These are phyloP conservation scores for Phoma sp. DNA, from an alignment of 2,329 filamentous ascomycete genomes.

Conservation along the genomic window DNA sequence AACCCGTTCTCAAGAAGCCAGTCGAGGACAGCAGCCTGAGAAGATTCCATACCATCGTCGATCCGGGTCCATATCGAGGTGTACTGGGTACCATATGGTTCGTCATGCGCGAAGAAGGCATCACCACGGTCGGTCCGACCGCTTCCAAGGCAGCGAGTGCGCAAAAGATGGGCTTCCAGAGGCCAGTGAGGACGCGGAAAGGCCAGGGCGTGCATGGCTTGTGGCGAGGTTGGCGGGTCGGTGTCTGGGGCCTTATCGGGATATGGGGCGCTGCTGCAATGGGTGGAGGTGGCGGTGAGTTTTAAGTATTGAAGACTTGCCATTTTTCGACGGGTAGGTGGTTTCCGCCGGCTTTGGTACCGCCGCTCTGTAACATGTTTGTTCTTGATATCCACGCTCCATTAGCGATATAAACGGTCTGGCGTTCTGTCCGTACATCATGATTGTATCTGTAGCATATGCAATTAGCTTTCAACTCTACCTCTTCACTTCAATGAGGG, in stretches of 20 bases:
- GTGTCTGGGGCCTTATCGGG: constrained; percentile 77
- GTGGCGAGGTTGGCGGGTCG: constrained; percentile 77
- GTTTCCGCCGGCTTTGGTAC: neutral
- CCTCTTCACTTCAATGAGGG: too few relatives aligned
- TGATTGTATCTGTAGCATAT: neutral
- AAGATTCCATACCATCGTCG: constrained; percentile 73
- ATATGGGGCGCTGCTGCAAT: constrained; percentile 73
- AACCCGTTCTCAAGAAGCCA: constrained; percentile 14
- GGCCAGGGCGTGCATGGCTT: constrained; percentile 73
- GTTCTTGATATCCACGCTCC: constrained; percentile 7
- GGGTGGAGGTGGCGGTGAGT: constrained; percentile 47
- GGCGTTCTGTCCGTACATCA: neutral
- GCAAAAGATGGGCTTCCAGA: constrained; percentile 37
- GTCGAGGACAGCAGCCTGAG: constrained; percentile 34
- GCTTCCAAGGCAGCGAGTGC: constrained; percentile 32
- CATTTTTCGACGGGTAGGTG: too few relatives aligned
- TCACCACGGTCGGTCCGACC: constrained; percentile 43
- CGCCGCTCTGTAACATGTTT: neutral
- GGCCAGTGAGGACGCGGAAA: constrained; percentile 54
- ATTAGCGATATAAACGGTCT: constrained; percentile 9
- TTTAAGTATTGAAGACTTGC: constrained; percentile 18
- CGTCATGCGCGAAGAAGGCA: constrained; percentile 83
- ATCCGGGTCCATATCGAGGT: constrained; percentile 81
- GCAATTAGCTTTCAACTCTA: too few relatives aligned
- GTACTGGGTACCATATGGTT: constrained; percentile 89